Evolutionary conservation across 2,329 filamentous ascomycete species (phyloP), one percentile per base, ranked within the genome.

Genomic region (Shiraia sp.): DNA sequence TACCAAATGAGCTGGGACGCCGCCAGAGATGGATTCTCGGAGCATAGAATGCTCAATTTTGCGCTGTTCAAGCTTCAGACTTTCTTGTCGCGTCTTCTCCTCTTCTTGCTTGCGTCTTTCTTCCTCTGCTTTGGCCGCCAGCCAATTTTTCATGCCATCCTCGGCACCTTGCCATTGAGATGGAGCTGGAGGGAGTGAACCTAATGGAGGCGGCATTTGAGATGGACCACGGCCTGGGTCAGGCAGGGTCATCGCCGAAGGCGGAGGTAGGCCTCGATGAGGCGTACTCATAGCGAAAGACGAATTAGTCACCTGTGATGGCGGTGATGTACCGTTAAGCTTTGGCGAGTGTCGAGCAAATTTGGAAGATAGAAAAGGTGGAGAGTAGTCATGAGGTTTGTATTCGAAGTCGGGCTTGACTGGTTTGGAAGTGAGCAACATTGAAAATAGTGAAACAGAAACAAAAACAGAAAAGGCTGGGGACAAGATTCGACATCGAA

Each of bases 61-160:
- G 37, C 76, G 74, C 51, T 78, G 75, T 57, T 79, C 76, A 32
- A 78, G 63, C 47, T 69, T 63, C 33, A 75, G 61, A 13, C 65
- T 67, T 55, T 78, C 76, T 57, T 79, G 77, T 47, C 72, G 71
- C 34, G 76, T 78, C 63, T 70, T 75, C 51, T 79, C 75, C 56
- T 79, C 76, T 59, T 79, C 77, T 64, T 78, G 75, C 63, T 73
- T 76, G 43, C 75, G 69, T 62, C 71, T 74, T 47, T 79, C 76
- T 59, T 79, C 77, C 59, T 79, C 77, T 12, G 75, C 70, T 60
- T 77, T 79, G 14, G 75, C 73, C 9, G 66, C 62, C 15, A 79
- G 64, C 74, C 75, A 79, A 40, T 74, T 74, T 45, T 75, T 73
- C 71, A 76, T 77, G 14, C 72, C 72, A 36, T 79, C 76, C 49